Evolutionary conservation across 257 asterid genomes (phyloP).

Genomic region (Solanum gracilifrons): DNA sequence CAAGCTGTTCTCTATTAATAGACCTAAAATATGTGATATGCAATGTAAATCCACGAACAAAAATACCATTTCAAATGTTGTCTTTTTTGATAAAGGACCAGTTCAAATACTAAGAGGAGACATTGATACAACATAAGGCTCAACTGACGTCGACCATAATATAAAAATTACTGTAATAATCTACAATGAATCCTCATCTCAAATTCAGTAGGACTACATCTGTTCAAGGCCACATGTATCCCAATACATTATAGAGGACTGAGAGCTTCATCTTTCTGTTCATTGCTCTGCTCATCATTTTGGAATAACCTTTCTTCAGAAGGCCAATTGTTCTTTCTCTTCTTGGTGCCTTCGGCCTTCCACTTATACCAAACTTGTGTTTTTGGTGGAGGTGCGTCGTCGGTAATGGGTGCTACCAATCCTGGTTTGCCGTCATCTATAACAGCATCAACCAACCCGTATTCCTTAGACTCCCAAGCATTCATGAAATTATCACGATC

Average conservation of each 20-base stretch:
- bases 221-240: not conserved
- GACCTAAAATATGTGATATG: not conserved
- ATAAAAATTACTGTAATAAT: not conserved
- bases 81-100: not conserved
- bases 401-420: slow-evolving; percentile 72
- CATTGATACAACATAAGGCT: not conserved
- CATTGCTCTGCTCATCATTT: slow-evolving; percentile 30
- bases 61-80: not conserved
- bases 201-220: not conserved
- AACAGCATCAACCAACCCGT: slow-evolving; percentile 79
- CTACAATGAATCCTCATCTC: not conserved
- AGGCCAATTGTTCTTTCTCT: slow-evolving; percentile 55
- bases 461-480: slow-evolving; percentile 94
- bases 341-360: slow-evolving; percentile 53
- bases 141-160: not conserved
- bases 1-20: not conserved
- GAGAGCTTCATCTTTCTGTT: slow-evolving; percentile 42
- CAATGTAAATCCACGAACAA: not conserved
- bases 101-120: not conserved
- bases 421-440: slow-evolving; percentile 96
- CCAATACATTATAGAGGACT: slow-evolving; percentile 12
- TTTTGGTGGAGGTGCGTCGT: slow-evolving; percentile 60
- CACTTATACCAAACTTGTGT: slow-evolving; percentile 58
- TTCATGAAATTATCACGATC: slow-evolving; percentile 81
- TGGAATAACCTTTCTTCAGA: slow-evolving; percentile 48